Conservation (phyloP, 352 stramenopile genomes). For the Pythium brassicae region DNA sequence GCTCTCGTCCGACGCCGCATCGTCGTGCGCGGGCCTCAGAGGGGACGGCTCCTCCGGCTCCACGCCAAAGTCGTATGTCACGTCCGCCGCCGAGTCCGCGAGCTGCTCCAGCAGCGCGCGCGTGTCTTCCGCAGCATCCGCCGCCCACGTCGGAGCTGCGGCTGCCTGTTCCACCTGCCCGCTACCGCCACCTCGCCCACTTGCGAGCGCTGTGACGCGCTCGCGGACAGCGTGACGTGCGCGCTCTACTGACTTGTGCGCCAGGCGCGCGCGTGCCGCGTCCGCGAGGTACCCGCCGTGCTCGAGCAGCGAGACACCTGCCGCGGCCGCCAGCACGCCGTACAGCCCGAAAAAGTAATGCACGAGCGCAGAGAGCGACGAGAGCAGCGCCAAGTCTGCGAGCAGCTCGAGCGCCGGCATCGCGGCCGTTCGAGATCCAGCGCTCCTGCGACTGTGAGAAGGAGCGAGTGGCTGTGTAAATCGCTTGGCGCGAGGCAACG, state of each 20-base stretch:
- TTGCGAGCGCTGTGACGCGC: neutral
- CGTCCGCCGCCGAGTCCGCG: neutral
- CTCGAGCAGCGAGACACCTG: conserved; percentile 33
- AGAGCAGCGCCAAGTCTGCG: conserved; percentile 52
- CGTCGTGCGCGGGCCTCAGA: neutral
- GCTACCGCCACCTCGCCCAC: neutral
- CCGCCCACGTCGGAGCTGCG: neutral
- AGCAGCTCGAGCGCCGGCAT: conserved; percentile 30
- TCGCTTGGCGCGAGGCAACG: too few relatives aligned
- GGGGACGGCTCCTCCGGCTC: neutral
- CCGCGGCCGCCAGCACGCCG: conserved; percentile 35
- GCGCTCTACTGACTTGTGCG: neutral
- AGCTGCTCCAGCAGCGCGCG: conserved; percentile 10
- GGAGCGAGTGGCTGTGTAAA: too few relatives aligned
- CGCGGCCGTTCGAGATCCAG: neutral
- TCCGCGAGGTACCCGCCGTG: conserved; percentile 21
- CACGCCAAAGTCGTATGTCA: neutral
- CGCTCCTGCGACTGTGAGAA: too few relatives aligned
- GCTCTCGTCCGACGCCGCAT: neutral
- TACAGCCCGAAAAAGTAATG: conserved; percentile 63
- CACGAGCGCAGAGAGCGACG: conserved; percentile 48
- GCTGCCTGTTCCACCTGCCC: neutral
- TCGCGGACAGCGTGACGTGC: neutral
- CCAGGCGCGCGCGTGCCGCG: conserved; percentile 3
- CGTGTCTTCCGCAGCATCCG: conserved; percentile 2